These are phyloP conservation scores for Panaeolus cyanescens DNA, from an alignment of 768 basidiomycete genomes.

Conservation along the genomic window DNA sequence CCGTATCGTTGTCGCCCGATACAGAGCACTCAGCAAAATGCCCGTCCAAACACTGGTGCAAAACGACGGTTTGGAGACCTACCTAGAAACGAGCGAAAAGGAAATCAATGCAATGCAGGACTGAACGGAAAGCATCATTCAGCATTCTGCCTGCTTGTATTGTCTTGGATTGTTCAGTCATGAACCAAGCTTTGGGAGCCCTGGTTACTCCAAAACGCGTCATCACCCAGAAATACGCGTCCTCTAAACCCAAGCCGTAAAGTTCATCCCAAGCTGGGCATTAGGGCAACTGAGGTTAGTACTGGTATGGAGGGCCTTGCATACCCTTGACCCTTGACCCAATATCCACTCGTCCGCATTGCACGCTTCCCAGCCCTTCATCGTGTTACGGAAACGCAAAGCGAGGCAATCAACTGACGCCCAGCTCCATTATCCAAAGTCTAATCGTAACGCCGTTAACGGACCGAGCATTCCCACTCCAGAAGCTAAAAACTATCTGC, in stretches of 20 bases:
- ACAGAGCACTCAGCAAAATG: constrained; percentile 50
- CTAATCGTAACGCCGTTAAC: background rate
- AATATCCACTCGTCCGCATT: background rate
- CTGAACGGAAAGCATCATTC: constrained; percentile 26
- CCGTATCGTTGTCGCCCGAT: constrained; percentile 67
- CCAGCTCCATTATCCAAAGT: background rate
- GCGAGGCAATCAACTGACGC: background rate
- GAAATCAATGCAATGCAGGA: constrained; percentile 74
- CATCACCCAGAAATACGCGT: too few relatives aligned
- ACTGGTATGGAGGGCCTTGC: background rate
- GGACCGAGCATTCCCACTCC: background rate
- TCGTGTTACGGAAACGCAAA: background rate
- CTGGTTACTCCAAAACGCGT: too few relatives aligned
- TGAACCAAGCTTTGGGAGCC: too few relatives aligned
- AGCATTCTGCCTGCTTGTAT: background rate
- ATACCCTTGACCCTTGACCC: background rate
- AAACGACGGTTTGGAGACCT: constrained; percentile 61
- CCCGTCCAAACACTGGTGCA: constrained; percentile 47
- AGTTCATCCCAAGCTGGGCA: background rate
- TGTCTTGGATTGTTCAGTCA: too few relatives aligned
- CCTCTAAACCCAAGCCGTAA: background rate
- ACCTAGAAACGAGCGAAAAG: constrained; percentile 53
- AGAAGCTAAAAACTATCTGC: background rate
- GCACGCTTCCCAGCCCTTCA: background rate
- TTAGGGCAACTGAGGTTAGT: background rate